phyloP scores from a whole-genome alignment of 345 rosid species.

The Salix arbutifolia region DNA sequence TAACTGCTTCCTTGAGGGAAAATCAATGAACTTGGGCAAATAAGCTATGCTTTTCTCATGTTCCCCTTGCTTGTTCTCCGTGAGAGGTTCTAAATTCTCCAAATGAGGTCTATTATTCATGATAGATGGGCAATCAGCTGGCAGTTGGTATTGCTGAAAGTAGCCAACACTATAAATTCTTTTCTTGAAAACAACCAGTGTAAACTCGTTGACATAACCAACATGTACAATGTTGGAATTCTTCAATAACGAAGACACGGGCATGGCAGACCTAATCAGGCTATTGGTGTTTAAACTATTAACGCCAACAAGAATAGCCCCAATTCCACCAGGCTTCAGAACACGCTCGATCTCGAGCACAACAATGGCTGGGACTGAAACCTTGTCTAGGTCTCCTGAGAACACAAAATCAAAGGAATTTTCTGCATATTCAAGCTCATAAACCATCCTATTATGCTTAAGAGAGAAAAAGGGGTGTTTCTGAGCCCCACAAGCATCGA shows the following conservation, averaged over 20 bases:
- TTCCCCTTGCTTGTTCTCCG: constrained; percentile 34
- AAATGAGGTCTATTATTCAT: constrained; percentile 41
- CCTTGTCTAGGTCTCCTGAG: constrained; percentile 56
- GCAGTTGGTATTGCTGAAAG: constrained; percentile 47
- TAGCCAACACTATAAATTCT: constrained; percentile 28
- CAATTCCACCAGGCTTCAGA: constrained; percentile 70
- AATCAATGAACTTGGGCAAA: constrained; percentile 60
- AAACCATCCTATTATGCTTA: constrained; percentile 47
- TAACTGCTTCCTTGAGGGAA: constrained; percentile 42
- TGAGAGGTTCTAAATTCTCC: constrained; percentile 57
- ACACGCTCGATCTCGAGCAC: constrained; percentile 86
- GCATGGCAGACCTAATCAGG: constrained; percentile 67
- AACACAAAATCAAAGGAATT: constrained; percentile 64
- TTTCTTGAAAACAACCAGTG: constrained; percentile 73
- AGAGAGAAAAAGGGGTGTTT: constrained; percentile 55
- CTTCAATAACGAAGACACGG: constrained; percentile 66
- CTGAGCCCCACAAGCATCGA: constrained; percentile 44
- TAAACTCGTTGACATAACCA: constrained; percentile 46
- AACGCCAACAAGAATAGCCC: constrained; percentile 63
- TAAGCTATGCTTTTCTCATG: constrained; percentile 43
- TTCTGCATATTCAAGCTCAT: constrained; percentile 57
- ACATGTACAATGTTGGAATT: constrained; percentile 63
- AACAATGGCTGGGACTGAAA: constrained; percentile 66
- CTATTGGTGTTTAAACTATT: constrained; percentile 43
- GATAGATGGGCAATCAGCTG: constrained; percentile 55